phyloP scores from a whole-genome alignment of 495 filamentous ascomycete genomes.

The Hypoxylon perforatum region DNA sequence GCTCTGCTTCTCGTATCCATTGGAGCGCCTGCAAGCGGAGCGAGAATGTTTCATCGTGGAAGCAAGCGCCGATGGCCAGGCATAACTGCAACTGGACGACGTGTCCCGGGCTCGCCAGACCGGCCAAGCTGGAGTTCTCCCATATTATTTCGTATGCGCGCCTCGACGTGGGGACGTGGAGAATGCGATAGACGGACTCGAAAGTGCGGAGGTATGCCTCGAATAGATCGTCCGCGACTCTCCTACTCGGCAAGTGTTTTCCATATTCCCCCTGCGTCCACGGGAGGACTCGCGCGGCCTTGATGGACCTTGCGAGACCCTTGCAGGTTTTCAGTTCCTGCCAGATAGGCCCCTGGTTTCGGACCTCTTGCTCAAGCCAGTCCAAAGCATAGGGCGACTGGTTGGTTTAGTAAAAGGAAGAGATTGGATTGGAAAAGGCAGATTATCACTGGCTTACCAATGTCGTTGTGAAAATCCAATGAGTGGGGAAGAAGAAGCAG shows the following conservation, averaged over 20 bases:
- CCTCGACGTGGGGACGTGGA: conserved; percentile 61
- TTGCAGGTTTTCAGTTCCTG: conserved; percentile 54
- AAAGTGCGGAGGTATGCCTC: conserved; percentile 62
- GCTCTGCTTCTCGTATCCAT: conserved; percentile 70
- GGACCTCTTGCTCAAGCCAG: conserved; percentile 31
- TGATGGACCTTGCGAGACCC: conserved; percentile 57
- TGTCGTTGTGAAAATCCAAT: conserved; percentile 24
- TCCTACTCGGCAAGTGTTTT: conserved; percentile 44
- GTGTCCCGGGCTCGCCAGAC: conserved; percentile 50
- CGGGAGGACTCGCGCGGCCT: conserved; percentile 47
- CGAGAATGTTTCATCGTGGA: conserved; percentile 59
- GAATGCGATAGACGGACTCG: conserved; percentile 63
- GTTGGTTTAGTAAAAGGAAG: neutral
- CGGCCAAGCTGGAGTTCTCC: conserved; percentile 30
- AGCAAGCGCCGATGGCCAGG: conserved; percentile 66
- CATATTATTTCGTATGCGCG: conserved; percentile 56
- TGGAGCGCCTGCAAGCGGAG: conserved; percentile 62
- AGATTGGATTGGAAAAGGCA: neutral
- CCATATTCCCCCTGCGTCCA: conserved; percentile 45
- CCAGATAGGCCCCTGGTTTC: conserved; percentile 33
- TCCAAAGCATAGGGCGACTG: conserved; percentile 24
- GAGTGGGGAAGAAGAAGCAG: conserved; percentile 3
- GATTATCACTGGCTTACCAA: conserved; percentile 14
- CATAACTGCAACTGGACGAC: conserved; percentile 68
- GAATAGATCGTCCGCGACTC: conserved; percentile 56